phyloP scores from a whole-genome alignment of 2,329 filamentous ascomycete genomes.

The Stemphylium vesicarium region DNA sequence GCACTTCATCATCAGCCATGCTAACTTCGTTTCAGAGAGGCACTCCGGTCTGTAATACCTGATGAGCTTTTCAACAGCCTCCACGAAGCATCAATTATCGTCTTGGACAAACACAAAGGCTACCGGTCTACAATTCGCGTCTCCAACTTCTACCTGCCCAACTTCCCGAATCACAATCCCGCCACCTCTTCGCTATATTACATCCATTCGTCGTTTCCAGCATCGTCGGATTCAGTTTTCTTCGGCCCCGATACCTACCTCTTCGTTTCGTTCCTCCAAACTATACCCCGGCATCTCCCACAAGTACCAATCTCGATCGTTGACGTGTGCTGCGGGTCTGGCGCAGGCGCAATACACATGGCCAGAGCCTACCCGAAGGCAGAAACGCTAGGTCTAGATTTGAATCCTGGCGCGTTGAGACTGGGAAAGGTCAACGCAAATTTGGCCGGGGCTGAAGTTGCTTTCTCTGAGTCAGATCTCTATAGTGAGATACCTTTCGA shows the following conservation, averaged over 20 bases:
- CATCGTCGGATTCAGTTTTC: conserved; percentile 29
- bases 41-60: conserved; percentile 20
- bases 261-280: conserved; percentile 27
- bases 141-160: conserved; percentile 30
- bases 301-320: conserved; percentile 18
- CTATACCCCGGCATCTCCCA: conserved; percentile 14
- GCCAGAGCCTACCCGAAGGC: conserved; percentile 25
- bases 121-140: conserved; percentile 29
- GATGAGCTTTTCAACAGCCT: conserved; percentile 20
- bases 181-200: conserved; percentile 22
- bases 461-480: conserved; percentile 28
- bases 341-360: conserved; percentile 34
- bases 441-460: conserved; percentile 18
- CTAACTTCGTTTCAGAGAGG: conserved; percentile 12
- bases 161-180: not conserved
- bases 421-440: conserved; percentile 25
- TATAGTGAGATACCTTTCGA: conserved; percentile 22
- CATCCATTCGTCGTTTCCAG: conserved; percentile 32
- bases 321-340: conserved; percentile 34
- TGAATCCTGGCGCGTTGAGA: conserved; percentile 28
- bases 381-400: conserved; percentile 26
- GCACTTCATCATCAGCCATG: not conserved
- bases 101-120: conserved; percentile 1
- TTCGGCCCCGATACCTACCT: conserved; percentile 35
- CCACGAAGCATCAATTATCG: conserved; percentile 14